phyloP scores from a whole-genome alignment of 2,329 filamentous ascomycete genomes.

The Aspergillus ustus region DNA sequence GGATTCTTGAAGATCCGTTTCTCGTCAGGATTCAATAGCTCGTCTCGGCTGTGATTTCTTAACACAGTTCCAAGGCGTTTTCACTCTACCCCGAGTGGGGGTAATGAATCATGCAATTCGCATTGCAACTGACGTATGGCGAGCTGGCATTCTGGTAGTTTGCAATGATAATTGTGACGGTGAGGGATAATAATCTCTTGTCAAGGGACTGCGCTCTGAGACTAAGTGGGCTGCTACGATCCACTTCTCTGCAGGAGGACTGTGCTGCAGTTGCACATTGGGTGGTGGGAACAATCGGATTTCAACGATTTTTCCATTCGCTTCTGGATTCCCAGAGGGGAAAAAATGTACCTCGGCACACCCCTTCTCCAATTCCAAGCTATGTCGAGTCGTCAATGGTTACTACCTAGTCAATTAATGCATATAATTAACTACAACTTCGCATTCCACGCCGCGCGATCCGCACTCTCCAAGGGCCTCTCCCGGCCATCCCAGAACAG shows the following conservation, averaged over 20 bases:
- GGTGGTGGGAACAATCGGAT: neutral
- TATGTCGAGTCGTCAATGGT: neutral
- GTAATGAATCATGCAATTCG: neutral
- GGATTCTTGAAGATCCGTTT: neutral
- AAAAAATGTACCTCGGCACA: neutral
- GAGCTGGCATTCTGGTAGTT: neutral
- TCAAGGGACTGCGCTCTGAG: too few relatives aligned
- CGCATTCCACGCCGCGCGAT: slow-evolving; percentile 53
- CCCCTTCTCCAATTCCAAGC: neutral
- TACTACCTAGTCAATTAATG: too few relatives aligned
- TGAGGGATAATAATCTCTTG: too few relatives aligned
- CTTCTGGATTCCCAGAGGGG: too few relatives aligned
- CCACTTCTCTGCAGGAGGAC: neutral
- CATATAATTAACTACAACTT: slow-evolving; percentile 41
- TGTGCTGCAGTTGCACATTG: too few relatives aligned
- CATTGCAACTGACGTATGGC: neutral
- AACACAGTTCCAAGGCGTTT: neutral
- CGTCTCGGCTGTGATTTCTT: neutral
- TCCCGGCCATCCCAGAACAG: slow-evolving; percentile 55
- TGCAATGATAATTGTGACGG: too few relatives aligned
- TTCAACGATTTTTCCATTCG: neutral
- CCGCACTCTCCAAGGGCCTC: slow-evolving; percentile 49
- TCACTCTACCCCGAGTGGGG: neutral
- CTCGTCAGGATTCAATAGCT: neutral
- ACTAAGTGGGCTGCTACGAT: neutral